Evolutionary conservation across 2,329 filamentous ascomycete species (phyloP).

Genomic region (Drechslera avenae): DNA sequence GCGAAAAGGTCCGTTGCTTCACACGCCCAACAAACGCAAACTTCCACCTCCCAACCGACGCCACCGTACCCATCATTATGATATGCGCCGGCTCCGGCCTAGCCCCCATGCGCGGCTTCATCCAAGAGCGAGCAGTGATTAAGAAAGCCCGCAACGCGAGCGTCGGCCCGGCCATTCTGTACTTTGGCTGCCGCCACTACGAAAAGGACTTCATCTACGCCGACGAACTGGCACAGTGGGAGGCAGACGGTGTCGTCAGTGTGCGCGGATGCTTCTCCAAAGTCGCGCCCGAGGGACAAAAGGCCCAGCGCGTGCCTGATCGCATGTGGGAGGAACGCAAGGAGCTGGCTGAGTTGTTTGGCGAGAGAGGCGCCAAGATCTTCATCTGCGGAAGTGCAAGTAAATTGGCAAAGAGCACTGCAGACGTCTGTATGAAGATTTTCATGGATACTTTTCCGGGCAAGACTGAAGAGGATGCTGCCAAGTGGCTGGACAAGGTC

Average conservation of each 20-base stretch:
- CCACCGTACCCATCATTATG: conserved; percentile 55
- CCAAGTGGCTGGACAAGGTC: conserved; percentile 5
- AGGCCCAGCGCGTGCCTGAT: conserved; percentile 57
- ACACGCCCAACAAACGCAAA: conserved; percentile 14
- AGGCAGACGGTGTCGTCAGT: conserved; percentile 10
- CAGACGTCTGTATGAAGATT: conserved; percentile 37
- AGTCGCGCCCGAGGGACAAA: conserved; percentile 68
- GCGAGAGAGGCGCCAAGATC: conserved; percentile 56
- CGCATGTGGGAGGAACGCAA: conserved; percentile 53
- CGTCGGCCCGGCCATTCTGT: conserved; percentile 65
- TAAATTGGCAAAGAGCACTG: conserved; percentile 48
- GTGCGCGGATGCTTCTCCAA: conserved; percentile 53
- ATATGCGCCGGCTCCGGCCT: conserved; percentile 39
- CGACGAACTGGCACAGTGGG: conserved; percentile 55
- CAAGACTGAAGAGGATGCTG: conserved; percentile 8
- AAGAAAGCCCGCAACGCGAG: conserved; percentile 29
- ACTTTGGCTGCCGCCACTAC: conserved; percentile 64
- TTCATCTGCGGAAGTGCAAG: conserved; percentile 66
- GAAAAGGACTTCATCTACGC: conserved; percentile 64
- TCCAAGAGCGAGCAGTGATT: conserved; percentile 38
- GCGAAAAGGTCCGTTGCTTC: conserved; percentile 12
- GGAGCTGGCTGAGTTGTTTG: conserved; percentile 50
- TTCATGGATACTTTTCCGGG: conserved; percentile 2
- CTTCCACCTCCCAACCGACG: conserved; percentile 32
- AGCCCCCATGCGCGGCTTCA: conserved; percentile 41